Base-by-base conservation (phyloP, 1,139 yeast genomes). In the Suhomyces maxii region DNA sequence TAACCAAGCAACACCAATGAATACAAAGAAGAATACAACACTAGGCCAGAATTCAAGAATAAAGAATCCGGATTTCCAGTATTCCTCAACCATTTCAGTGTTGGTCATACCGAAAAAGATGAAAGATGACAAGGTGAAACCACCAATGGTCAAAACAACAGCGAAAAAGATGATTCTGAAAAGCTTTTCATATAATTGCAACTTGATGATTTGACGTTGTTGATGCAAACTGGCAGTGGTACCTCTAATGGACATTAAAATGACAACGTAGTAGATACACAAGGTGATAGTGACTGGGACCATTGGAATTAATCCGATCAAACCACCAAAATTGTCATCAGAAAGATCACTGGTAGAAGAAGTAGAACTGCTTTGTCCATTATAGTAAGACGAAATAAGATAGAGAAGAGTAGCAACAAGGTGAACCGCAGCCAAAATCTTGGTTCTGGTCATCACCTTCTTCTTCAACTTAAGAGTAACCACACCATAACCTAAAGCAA, bases 11-110 rank as follows among this genome's bases (percentile, higher is more conserved):
- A 95, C 77, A 7, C 91, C 82, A 61, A 87, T 79, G 65, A 93
- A 91, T 40, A 91, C 91, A 40, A 84, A 68, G 62, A 87, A 89
- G 69, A 89, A 95, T 12, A 91, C 86, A 39, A 89, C 79, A 50
- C 96, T 84, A 35, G 97, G 96, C 97, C 99, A 90, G 69, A 95
- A 95, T 57, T 93, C 97, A 43, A 86, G 79, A 47, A 90, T 68
- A 62, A 95, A 90, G 74, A 88, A 91, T 54, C 96, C 83, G 34
- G 89, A 81, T 68, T 90, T 89, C 99, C 99, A 95, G 65, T 89
- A 87, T 56, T 82, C 82, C 59, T 91, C 96, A 53, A 93, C 79
- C 65, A 89, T 79, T 52, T 89, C 88, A 11, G 86, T 78, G 7
- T 85, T 75, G 26, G 89, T 80, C 80, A 88, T 86, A 40, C 88